Conservation (phyloP, 768 basidiomycete genomes). For the Exsudoporus frostii region DNA sequence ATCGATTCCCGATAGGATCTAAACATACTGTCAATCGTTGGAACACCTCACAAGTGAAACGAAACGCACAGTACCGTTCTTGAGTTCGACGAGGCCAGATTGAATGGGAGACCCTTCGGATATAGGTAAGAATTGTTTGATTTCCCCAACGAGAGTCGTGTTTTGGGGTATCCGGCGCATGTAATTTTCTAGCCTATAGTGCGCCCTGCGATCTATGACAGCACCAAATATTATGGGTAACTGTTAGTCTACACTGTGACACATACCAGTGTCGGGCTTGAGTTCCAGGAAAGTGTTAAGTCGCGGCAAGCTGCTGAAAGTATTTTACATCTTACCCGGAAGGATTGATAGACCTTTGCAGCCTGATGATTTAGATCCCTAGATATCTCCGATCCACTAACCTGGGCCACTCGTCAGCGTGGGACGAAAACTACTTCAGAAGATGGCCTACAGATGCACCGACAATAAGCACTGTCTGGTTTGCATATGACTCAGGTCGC, state of each 20-base stretch:
- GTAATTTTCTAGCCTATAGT: not conserved
- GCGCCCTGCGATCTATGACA: not conserved
- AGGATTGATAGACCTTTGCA: slow-evolving; percentile 1
- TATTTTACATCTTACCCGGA: not conserved
- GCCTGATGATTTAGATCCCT: slow-evolving; percentile 3
- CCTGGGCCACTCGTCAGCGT: not conserved
- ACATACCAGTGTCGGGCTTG: slow-evolving; percentile 7
- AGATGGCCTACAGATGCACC: slow-evolving; percentile 24
- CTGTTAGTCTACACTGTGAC: not conserved
- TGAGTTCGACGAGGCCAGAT: not conserved
- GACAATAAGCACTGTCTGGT: slow-evolving; percentile 41
- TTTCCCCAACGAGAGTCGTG: not conserved
- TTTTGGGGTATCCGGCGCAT: not conserved
- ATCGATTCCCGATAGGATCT: not conserved
- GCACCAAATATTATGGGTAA: no score
- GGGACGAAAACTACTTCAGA: no score
- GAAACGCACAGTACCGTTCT: not conserved
- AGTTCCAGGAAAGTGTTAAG: not conserved
- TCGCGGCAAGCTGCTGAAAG: not conserved
- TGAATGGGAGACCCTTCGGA: not conserved
- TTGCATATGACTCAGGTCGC: slow-evolving; percentile 33
- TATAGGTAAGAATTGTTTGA: not conserved
- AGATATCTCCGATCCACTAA: slow-evolving; percentile 8
- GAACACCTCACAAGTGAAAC: not conserved
- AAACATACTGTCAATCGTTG: not conserved